phyloP scores from a whole-genome alignment of 306 rosid species.

The Echinosophora koreensis region DNA sequence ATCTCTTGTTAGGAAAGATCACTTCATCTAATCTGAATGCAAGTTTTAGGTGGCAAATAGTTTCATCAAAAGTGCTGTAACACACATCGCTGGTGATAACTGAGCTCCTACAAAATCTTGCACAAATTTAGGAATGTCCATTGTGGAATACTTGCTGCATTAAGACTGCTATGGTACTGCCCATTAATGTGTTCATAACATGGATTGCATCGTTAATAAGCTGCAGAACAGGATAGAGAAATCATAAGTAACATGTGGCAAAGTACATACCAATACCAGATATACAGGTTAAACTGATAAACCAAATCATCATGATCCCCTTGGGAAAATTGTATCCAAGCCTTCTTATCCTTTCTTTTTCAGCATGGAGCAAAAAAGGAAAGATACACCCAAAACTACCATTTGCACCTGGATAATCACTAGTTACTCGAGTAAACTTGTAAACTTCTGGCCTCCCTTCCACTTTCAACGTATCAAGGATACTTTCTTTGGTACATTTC shows the following conservation, averaged over 20 bases:
- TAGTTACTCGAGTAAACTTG: neutral
- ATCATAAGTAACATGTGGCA: neutral
- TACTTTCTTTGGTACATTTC: no score
- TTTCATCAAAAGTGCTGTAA: neutral
- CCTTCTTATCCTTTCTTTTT: neutral
- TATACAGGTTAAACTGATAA: conserved; percentile 14
- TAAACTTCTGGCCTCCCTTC: neutral
- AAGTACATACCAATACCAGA: conserved; percentile 27
- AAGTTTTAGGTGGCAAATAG: conserved; percentile 14
- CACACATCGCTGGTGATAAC: conserved; percentile 16
- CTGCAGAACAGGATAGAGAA: conserved; percentile 59
- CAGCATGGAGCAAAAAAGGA: neutral
- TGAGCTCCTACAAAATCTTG: conserved; percentile 9
- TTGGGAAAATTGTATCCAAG: conserved; percentile 1
- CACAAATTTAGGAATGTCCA: conserved; percentile 45
- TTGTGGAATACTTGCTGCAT: conserved; percentile 75
- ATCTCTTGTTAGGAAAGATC: neutral
- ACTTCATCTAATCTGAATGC: conserved; percentile 20
- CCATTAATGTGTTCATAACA: conserved; percentile 86
- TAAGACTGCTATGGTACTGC: conserved; percentile 80
- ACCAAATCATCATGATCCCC: neutral
- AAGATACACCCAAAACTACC: conserved; percentile 3
- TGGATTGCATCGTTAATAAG: conserved; percentile 89
- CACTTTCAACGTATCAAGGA: neutral
- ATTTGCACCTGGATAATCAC: neutral